Base-by-base conservation (phyloP, 306 rosid species). In the Argentina anserina region DNA sequence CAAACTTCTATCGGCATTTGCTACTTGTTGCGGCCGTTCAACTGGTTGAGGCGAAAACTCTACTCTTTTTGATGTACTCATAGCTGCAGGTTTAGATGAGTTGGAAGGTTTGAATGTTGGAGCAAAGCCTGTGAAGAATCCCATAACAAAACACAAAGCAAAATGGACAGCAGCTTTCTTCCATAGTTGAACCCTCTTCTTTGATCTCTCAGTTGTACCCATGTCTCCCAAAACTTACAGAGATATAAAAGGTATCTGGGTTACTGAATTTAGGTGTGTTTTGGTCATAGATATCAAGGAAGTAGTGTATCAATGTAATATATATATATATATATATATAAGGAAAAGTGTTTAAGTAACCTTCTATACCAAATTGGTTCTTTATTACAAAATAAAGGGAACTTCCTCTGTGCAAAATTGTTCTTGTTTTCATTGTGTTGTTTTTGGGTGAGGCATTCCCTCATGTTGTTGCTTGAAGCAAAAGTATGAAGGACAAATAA, bases 111-210 rank as follows among this genome's bases (percentile, higher is more conserved):
- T 89, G 46, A 90, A 90, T 18, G 97, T 75, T 62, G 97, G 97
- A 83, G 96, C 92, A 55, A 94, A 86, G 36, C 98, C 98, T 13
- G 97, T 85, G 68, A 94, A 91, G 76, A 94, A 89, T 25, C 98
- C 98, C 91, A 89, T 86, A 10, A 88, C 85, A 76, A 94, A 94
- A 75, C 98, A 94, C 14, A 94, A 68, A 72, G 88, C 85, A 73
- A 94, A 94, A 72, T 94, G 98, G 60, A 85, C 84, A 39, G 87
- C 81, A 53, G 95, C 98, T 74, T 86, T 89, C 78, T 91, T 91
- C 92, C 97, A 94, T 59, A 89, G n/a, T 33, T 80, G 98, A 47
- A 72, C 80, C 74, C 79, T 94, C 83, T 85, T 94, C 75, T 89
- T 94, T 80, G 97, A 79, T 81, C 97, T 88, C 69, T 94, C 98